phyloP scores from a whole-genome alignment of 2,329 filamentous ascomycete species.

The Ophiocordyceps camponoti-rufipedis region DNA sequence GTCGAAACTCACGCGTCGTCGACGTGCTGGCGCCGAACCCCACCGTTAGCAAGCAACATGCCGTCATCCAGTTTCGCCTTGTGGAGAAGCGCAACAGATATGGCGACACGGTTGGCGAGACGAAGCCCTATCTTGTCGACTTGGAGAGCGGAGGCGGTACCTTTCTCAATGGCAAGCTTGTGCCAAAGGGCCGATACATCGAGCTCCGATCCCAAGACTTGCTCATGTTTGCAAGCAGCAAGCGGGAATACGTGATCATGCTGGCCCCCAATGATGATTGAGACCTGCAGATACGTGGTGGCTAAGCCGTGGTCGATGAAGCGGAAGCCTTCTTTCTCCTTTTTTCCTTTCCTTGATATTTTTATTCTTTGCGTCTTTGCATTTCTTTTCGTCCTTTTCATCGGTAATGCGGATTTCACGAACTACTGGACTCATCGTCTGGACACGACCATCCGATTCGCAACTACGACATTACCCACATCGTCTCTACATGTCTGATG shows the following conservation, averaged over 20 bases:
- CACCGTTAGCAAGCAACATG: slow-evolving; percentile 88
- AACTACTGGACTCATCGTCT: background rate
- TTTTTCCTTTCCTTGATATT: background rate
- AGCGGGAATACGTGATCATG: slow-evolving; percentile 93
- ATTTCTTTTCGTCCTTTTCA: background rate
- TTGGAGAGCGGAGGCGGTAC: slow-evolving; percentile 89
- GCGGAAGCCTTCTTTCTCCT: background rate
- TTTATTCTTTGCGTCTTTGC: background rate
- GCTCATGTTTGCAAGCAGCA: slow-evolving; percentile 70
- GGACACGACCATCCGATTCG: too few species aligned
- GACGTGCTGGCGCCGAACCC: slow-evolving; percentile 79
- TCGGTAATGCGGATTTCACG: background rate
- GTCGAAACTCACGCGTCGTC: slow-evolving; percentile 61
- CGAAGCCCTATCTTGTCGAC: slow-evolving; percentile 82
- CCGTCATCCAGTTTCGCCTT: slow-evolving; percentile 82
- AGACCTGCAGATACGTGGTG: background rate
- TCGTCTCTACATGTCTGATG: background rate
- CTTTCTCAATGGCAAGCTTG: slow-evolving; percentile 53
- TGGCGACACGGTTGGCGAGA: slow-evolving; percentile 62
- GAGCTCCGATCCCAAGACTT: slow-evolving; percentile 83
- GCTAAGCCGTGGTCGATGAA: background rate
- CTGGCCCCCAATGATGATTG: slow-evolving; percentile 33
- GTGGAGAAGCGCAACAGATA: slow-evolving; percentile 71
- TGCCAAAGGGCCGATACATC: slow-evolving; percentile 63
- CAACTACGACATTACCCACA: background rate